A percentile compares a stretch with the other conserved stretches of the same genome.
These are phyloP conservation scores for Diplosphaera chodatii DNA, from an alignment of 139 green algal species.

Conservation along the genomic window DNA sequence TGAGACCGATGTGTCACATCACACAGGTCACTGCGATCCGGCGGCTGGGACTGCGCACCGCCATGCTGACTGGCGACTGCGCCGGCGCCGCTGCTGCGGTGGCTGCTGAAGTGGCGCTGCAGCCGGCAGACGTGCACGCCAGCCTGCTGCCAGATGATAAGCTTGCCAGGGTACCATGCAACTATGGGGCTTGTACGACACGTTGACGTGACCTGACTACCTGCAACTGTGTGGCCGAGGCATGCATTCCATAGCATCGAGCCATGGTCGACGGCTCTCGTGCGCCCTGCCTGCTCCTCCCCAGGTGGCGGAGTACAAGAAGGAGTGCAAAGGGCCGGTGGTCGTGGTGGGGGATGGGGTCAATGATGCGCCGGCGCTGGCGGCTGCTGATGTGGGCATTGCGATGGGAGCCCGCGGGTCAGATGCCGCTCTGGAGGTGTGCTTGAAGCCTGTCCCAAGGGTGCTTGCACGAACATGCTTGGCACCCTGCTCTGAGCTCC, in stretches of 20 bases:
- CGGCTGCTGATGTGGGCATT: slow-evolving; percentile 65
- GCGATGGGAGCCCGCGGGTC: slow-evolving; percentile 35
- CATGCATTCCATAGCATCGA: too few relatives aligned
- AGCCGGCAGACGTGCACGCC: slow-evolving; percentile 8
- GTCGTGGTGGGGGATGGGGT: slow-evolving; percentile 95
- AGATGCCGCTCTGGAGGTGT: neutral
- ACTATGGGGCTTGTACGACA: too few relatives aligned
- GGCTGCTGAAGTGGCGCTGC: slow-evolving; percentile 48
- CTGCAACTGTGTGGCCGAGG: too few relatives aligned
- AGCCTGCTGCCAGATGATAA: slow-evolving; percentile 47
- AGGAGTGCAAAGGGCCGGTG: slow-evolving; percentile 27
- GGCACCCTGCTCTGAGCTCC: too few relatives aligned
- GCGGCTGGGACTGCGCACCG: slow-evolving; percentile 23
- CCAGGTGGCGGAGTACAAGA: neutral
- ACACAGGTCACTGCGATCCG: too few relatives aligned
- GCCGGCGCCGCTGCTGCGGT: slow-evolving; percentile 37
- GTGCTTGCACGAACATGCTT: too few relatives aligned
- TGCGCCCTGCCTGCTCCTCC: too few relatives aligned
- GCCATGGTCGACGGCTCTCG: too few relatives aligned
- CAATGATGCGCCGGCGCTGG: slow-evolving; percentile 90
- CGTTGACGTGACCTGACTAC: too few relatives aligned
- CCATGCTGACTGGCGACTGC: slow-evolving; percentile 74
- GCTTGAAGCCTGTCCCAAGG: neutral
- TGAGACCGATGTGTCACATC: too few relatives aligned
- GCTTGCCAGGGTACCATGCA: slow-evolving; percentile 20